Evolutionary conservation across 2,329 filamentous ascomycete genomes (phyloP).

Genomic region (Alternaria triticina): DNA sequence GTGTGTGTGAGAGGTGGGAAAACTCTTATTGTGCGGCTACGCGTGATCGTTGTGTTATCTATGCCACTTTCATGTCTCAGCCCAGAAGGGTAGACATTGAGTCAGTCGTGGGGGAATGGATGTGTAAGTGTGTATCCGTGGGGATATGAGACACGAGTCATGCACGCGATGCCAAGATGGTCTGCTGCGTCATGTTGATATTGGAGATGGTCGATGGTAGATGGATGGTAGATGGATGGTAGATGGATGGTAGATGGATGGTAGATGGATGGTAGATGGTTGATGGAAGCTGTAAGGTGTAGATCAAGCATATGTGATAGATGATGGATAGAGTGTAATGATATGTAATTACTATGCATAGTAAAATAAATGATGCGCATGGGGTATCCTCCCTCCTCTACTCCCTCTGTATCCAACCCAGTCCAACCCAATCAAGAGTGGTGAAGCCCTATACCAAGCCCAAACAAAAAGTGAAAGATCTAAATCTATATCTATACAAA

Average conservation of each 20-base stretch:
- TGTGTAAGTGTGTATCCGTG: too few relatives aligned
- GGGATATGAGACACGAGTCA: neutral
- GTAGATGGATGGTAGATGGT: too few relatives aligned
- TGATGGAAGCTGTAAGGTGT: too few relatives aligned
- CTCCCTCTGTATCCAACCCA: neutral
- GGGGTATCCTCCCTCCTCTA: neutral
- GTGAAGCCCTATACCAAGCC: neutral
- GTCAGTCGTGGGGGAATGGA: neutral
- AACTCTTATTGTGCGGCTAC: too few relatives aligned
- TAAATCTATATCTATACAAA: neutral
- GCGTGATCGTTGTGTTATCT: neutral
- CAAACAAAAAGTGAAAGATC: neutral
- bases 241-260: too few relatives aligned
- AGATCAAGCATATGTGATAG: too few relatives aligned
- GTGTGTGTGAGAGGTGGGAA: neutral
- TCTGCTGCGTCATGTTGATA: neutral
- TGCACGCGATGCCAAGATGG: neutral
- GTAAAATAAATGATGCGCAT: neutral
- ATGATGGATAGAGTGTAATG: neutral
- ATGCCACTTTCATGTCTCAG: accelerated
- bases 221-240: too few relatives aligned
- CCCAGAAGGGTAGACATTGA: neutral
- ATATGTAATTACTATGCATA: neutral
- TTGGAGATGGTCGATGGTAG: neutral
- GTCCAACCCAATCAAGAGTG: neutral